phyloP scores from a whole-genome alignment of 257 asterid genomes.

The Nicotiana tabacum region DNA sequence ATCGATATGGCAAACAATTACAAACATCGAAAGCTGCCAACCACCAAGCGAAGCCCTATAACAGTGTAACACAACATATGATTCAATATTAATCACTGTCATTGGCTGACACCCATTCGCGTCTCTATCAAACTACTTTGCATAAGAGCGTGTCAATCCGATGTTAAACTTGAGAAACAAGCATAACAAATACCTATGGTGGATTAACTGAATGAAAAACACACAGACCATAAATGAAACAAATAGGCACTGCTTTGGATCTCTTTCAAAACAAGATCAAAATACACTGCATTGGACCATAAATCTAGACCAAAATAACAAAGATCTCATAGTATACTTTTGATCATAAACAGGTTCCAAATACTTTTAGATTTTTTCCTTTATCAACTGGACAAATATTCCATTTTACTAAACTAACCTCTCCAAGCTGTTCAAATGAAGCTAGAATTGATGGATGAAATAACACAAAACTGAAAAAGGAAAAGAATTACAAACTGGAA shows the following conservation, averaged over 20 bases:
- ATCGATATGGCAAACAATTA: neutral
- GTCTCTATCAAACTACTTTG: neutral
- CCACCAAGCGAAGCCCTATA: neutral
- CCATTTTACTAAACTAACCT: neutral
- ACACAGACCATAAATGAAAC: neutral
- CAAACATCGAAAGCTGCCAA: neutral
- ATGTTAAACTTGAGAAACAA: neutral
- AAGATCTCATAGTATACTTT: neutral
- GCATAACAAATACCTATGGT: neutral
- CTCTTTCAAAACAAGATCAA: neutral
- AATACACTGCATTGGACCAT: neutral
- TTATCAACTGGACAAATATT: neutral
- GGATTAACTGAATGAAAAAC: neutral
- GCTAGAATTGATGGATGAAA: neutral
- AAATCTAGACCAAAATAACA: neutral
- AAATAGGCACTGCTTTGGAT: neutral
- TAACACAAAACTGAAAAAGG: neutral
- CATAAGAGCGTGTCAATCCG: neutral
- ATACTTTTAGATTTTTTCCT: neutral
- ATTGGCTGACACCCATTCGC: neutral
- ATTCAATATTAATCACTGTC: neutral
- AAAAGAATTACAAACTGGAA: slow-evolving; percentile 15
- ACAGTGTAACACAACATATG: neutral
- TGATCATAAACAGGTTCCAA: neutral
- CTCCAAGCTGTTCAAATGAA: neutral